Evolutionary conservation across 2,329 filamentous ascomycete species (phyloP).

Genomic region (Microsporum canis): DNA sequence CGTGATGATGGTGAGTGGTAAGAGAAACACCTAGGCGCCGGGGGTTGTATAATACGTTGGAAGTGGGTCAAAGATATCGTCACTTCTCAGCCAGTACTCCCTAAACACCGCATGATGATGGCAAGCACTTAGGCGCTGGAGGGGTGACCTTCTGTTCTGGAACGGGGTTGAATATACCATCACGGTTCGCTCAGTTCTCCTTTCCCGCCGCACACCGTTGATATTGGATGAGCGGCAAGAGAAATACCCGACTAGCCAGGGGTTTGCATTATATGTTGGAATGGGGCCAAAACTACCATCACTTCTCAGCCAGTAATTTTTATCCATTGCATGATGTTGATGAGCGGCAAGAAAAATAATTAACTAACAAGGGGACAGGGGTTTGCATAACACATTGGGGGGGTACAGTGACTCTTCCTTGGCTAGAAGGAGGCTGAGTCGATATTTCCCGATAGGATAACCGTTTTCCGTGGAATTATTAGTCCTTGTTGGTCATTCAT

Average conservation of each 20-base stretch:
- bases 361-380: neutral
- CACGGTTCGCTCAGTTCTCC: too few relatives aligned
- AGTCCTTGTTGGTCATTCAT: neutral
- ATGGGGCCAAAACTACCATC: neutral
- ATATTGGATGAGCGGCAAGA: too few relatives aligned
- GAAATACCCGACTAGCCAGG: neutral
- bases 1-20: too few relatives aligned
- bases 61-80: neutral
- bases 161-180: too few relatives aligned
- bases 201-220: too few relatives aligned
- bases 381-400: too few relatives aligned
- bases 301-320: neutral
- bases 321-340: neutral
- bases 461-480: neutral
- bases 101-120: neutral
- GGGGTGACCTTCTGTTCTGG: too few relatives aligned
- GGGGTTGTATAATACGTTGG: neutral
- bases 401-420: too few relatives aligned
- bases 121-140: neutral
- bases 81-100: neutral
- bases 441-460: neutral
- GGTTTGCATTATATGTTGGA: neutral
- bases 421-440: neutral
- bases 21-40: too few relatives aligned
- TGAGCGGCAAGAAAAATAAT: neutral